Percentiles rank a stretch among this genome's conserved stretches.
Conservation (phyloP, 139 green algal genomes). For the Tetradesmus obliquus region DNA sequence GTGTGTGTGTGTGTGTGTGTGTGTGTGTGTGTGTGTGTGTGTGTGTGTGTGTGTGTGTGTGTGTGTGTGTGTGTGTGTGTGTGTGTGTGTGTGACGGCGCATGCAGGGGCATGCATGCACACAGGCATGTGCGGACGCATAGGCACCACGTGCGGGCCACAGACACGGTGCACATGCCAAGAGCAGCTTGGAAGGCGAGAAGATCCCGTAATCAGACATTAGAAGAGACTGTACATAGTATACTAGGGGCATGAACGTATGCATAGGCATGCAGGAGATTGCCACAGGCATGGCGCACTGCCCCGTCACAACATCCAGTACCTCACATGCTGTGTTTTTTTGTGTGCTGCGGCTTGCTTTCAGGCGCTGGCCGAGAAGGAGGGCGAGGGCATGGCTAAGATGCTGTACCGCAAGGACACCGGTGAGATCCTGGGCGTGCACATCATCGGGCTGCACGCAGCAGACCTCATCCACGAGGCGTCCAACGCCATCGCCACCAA, state of each 20-base stretch:
- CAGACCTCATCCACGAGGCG: constrained; percentile 99
- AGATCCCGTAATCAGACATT: too few relatives aligned
- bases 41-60: constrained; percentile 30
- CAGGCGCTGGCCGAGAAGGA: constrained; percentile 98
- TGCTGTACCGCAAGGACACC: constrained; percentile 96
- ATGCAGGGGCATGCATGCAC: too few relatives aligned
- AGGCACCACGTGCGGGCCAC: too few relatives aligned
- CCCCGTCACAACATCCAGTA: too few relatives aligned
- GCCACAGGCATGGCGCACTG: too few relatives aligned
- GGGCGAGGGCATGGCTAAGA: constrained; percentile 97
- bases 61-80: constrained; percentile 32
- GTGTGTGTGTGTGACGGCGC: neutral
- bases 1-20: constrained; percentile 32
- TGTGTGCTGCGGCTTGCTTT: neutral
- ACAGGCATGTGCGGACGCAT: too few relatives aligned
- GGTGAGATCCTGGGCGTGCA: constrained; percentile 97
- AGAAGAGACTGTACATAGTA: too few relatives aligned
- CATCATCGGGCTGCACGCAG: constrained; percentile 97
- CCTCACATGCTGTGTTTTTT: neutral
- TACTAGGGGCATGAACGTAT: too few relatives aligned
- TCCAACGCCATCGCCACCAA: constrained; percentile 95
- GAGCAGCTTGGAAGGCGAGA: too few relatives aligned
- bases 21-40: constrained; percentile 36
- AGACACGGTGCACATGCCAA: too few relatives aligned
- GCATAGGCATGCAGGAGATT: too few relatives aligned